Conservation (phyloP, 225 moss, liverwort and hornwort genomes). For the Marchantia polymorpha region DNA sequence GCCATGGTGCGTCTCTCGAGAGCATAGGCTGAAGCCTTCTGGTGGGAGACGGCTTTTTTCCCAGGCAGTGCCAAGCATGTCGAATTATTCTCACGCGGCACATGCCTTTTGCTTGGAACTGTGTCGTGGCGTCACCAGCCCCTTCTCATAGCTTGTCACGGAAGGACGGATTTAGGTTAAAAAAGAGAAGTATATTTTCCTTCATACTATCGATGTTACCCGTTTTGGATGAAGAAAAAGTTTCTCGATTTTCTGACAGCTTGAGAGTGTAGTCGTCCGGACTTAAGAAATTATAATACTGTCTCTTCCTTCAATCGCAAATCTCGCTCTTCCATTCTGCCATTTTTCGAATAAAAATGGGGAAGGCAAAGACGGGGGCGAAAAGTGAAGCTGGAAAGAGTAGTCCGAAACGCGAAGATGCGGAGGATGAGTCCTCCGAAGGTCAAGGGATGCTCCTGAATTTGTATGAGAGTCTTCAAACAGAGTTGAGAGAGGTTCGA, state of each 20-base stretch:
- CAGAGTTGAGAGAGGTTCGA: conserved; percentile 1
- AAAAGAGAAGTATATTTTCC: neutral
- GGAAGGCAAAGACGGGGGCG: neutral
- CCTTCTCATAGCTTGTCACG: neutral
- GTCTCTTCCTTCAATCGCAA: neutral
- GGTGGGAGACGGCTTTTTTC: neutral
- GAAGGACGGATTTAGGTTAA: neutral
- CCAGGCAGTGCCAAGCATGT: neutral
- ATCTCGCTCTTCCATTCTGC: neutral
- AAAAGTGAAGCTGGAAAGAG: neutral
- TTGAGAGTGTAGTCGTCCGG: too few species aligned
- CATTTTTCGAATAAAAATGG: neutral
- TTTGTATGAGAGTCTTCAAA: conserved; percentile 5
- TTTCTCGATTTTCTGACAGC: too few species aligned
- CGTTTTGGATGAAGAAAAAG: too few species aligned
- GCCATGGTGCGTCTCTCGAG: neutral
- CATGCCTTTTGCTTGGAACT: neutral
- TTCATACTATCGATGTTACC: too few species aligned
- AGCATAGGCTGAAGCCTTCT: neutral
- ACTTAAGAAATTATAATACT: neutral
- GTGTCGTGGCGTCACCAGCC: neutral
- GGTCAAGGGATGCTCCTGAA: neutral
- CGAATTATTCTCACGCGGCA: neutral
- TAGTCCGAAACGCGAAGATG: neutral
- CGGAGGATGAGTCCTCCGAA: neutral